phyloP scores from a whole-genome alignment of 2,329 filamentous ascomycete species.

The Knufia fluminis region DNA sequence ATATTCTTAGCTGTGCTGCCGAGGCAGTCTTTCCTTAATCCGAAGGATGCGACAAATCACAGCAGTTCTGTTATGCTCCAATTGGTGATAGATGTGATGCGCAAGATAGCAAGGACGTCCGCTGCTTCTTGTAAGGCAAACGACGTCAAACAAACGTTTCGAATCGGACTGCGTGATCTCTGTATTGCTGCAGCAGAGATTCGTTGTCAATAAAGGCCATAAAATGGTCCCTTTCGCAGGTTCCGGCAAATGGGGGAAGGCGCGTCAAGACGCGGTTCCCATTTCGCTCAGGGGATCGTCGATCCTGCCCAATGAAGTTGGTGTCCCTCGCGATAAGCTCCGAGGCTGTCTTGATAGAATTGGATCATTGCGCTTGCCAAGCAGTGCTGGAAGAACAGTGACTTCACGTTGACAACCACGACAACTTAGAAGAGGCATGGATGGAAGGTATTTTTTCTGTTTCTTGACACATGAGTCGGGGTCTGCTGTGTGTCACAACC shows the following conservation, averaged over 20 bases:
- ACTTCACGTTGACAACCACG: no score
- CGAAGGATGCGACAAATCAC: background rate
- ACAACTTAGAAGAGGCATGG: no score
- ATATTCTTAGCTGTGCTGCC: slow-evolving; percentile 44
- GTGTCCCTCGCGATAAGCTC: background rate
- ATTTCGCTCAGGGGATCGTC: slow-evolving; percentile 2
- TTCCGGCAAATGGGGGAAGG: background rate
- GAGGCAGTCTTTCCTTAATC: slow-evolving; percentile 3
- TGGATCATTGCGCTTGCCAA: no score
- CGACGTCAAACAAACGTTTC: background rate
- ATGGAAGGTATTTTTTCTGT: no score
- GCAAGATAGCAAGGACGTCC: background rate
- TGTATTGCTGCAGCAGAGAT: background rate
- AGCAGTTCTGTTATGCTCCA: no score
- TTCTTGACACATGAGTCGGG: no score
- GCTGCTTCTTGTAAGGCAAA: background rate
- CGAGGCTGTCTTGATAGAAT: no score
- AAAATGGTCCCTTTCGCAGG: background rate
- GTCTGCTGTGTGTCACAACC: no score
- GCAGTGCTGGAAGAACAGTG: no score
- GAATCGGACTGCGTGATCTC: background rate
- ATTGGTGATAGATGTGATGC: no score
- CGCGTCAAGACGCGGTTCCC: background rate
- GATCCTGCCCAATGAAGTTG: background rate
- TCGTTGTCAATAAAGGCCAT: background rate